Conservation (phyloP, 1,284 basidiomycete genomes). For the Coniferiporia sulphurascens region DNA sequence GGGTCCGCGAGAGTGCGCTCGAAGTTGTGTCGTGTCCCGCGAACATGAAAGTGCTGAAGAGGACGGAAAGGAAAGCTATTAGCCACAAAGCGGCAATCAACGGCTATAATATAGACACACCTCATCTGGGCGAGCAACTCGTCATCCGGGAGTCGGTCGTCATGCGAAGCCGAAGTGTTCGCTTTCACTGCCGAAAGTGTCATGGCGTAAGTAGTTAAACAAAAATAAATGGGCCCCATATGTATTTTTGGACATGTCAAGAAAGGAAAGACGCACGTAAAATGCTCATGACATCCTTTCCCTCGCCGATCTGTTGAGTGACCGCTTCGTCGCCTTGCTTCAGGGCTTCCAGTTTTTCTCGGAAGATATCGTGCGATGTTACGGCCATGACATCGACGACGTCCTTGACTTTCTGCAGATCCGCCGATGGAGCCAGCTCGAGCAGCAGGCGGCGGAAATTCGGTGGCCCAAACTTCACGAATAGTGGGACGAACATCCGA, state of each 20-base stretch:
- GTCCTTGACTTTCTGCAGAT: conserved; percentile 17
- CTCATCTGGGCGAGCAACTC: conserved; percentile 19
- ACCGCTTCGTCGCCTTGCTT: conserved; percentile 13
- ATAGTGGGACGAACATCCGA: conserved; percentile 17
- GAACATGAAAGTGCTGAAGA: conserved; percentile 17
- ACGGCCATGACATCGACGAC: conserved; percentile 17
- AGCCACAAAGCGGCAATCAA: too few species aligned
- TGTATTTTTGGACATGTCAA: neutral
- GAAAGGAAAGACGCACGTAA: conserved; percentile 7
- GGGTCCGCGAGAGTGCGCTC: conserved; percentile 16
- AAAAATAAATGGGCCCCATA: neutral
- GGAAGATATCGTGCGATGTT: conserved; percentile 17
- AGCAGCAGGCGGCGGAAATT: conserved; percentile 16
- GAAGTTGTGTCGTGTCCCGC: conserved; percentile 20
- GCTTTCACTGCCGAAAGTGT: conserved; percentile 16
- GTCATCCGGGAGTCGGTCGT: conserved; percentile 17
- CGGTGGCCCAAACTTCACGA: conserved; percentile 15
- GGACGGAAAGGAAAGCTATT: neutral
- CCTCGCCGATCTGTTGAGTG: conserved; percentile 14
- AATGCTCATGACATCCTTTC: conserved; percentile 20
- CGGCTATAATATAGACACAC: neutral
- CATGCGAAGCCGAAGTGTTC: conserved; percentile 10
- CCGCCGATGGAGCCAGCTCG: conserved; percentile 12
- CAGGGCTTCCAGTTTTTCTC: conserved; percentile 13
- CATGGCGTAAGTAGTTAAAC: neutral